phyloP scores from a whole-genome alignment of 2,329 filamentous ascomycete species.

The Colletotrichum sublineola region DNA sequence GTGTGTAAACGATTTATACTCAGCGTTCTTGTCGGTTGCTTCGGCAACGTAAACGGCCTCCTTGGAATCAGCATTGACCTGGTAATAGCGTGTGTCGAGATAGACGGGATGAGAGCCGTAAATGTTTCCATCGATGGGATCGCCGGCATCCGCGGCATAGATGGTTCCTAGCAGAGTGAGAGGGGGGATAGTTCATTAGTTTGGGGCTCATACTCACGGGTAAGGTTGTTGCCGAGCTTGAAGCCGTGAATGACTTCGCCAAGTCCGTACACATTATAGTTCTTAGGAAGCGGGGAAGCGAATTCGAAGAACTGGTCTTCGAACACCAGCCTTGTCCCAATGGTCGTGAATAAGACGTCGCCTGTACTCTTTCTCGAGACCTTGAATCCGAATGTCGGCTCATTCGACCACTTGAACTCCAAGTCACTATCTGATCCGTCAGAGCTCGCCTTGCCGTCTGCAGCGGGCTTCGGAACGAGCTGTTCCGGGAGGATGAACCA shows the following conservation, averaged over 20 bases:
- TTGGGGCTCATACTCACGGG: slow-evolving; percentile 58
- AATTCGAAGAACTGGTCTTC: slow-evolving; percentile 86
- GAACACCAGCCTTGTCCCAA: slow-evolving; percentile 74
- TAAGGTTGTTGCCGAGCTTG: slow-evolving; percentile 79
- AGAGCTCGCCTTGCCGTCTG: slow-evolving; percentile 18
- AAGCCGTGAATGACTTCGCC: slow-evolving; percentile 80
- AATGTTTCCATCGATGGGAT: slow-evolving; percentile 75
- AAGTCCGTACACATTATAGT: slow-evolving; percentile 82
- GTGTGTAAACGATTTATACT: slow-evolving; percentile 78
- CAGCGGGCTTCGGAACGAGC: slow-evolving; percentile 68
- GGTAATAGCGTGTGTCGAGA: slow-evolving; percentile 82
- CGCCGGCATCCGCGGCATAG: slow-evolving; percentile 77
- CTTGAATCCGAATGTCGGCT: slow-evolving; percentile 76
- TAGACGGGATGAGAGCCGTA: slow-evolving; percentile 86
- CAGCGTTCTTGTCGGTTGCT: slow-evolving; percentile 57
- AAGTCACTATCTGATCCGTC: slow-evolving; percentile 62
- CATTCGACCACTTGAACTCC: slow-evolving; percentile 65
- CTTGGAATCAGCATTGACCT: slow-evolving; percentile 62
- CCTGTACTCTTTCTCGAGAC: slow-evolving; percentile 70
- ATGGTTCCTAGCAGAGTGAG: slow-evolving; percentile 53
- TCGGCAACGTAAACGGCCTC: slow-evolving; percentile 67
- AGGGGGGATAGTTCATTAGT: neutral
- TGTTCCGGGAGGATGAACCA: slow-evolving; percentile 77
- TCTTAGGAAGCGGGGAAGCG: slow-evolving; percentile 72
- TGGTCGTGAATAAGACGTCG: slow-evolving; percentile 77